These are phyloP conservation scores for Samsoniella hepiali DNA, from an alignment of 2,329 filamentous ascomycete species.

Conservation along the genomic window DNA sequence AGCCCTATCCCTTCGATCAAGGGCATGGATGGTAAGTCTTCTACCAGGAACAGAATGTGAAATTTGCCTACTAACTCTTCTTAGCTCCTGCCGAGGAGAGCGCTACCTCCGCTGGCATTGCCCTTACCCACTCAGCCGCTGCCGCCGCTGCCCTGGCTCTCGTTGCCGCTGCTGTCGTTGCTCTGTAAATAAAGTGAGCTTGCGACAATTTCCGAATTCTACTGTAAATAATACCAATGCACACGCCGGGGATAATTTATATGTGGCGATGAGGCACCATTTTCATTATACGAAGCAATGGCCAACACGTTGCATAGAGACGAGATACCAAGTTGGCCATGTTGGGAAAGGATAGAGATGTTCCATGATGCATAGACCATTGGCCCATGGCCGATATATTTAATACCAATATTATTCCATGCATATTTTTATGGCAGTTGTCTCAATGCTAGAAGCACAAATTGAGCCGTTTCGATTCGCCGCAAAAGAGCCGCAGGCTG, in stretches of 20 bases:
- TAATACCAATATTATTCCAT: background rate
- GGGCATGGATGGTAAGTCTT: constrained; percentile 40
- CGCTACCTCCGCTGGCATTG: background rate
- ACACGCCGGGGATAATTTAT: background rate
- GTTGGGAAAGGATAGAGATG: background rate
- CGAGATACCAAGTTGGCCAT: background rate
- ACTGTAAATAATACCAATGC: constrained; percentile 11
- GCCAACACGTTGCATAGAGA: background rate
- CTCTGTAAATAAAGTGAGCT: background rate
- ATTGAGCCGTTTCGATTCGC: background rate
- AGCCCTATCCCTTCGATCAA: constrained; percentile 41
- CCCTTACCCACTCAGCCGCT: background rate
- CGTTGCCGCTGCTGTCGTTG: constrained; percentile 20
- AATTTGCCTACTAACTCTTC: background rate
- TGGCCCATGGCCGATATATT: background rate
- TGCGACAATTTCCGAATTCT: background rate
- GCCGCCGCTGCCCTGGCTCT: constrained; percentile 17
- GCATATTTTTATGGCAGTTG: background rate
- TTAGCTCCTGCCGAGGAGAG: constrained; percentile 5
- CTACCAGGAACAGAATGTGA: constrained; percentile 20
- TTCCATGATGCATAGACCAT: background rate
- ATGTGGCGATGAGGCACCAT: background rate
- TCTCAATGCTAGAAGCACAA: background rate
- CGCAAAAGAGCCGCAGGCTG: no score
- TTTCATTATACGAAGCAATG: background rate